Evolutionary conservation across 2,329 filamentous ascomycete genomes (phyloP), one percentile per base, ranked within the genome.

Genomic region (Fusarium virguliforme): DNA sequence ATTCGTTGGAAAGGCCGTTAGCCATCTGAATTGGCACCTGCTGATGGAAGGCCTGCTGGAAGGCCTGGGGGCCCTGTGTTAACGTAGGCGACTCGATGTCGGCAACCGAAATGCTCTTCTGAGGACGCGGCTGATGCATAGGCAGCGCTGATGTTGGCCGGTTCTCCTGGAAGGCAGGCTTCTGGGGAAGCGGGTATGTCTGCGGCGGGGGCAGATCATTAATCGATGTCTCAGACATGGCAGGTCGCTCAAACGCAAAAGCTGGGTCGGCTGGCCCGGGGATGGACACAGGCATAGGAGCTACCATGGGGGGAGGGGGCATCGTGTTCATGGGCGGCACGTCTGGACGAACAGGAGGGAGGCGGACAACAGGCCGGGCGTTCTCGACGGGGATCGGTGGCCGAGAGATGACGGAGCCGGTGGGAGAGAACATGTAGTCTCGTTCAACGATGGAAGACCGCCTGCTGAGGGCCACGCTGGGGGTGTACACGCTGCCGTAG

Each of bases 111-210:
- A 98, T 94, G 6, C 94, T 88, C 85, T 98, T 98, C 80, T 98
- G 95, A 8, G 96, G 95, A 58, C 94, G 92, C 63, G 96, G 96
- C 79, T 98, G 96, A 79, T 98, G 94, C 90, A 98, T 97, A 1
- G 94, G 88, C 72, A 88, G 84, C 38, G 83, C 79, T 46, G 83
- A 80, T 6, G 85, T 81, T 46, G 75, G 75, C 13, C 85, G 83
- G 72, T 85, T 89, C 77, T 91, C 88, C 72, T 88, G 85, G 79
- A 88, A 86, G 22, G 82, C 80, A 30, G 88, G 88, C 77, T 87
- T 89, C 76, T 88, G 87, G 13, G 86, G 88, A 26, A 89, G 85
- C 26, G 86, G 86, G 71, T 89, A 86, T 12, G 82, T 86, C 75
- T 91, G 90, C 43, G 86, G 86, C 63, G 87, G 88, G 40, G 86